Evolutionary conservation across 1,139 yeast genomes (phyloP).

Genomic region (Candida tunisiensis): DNA sequence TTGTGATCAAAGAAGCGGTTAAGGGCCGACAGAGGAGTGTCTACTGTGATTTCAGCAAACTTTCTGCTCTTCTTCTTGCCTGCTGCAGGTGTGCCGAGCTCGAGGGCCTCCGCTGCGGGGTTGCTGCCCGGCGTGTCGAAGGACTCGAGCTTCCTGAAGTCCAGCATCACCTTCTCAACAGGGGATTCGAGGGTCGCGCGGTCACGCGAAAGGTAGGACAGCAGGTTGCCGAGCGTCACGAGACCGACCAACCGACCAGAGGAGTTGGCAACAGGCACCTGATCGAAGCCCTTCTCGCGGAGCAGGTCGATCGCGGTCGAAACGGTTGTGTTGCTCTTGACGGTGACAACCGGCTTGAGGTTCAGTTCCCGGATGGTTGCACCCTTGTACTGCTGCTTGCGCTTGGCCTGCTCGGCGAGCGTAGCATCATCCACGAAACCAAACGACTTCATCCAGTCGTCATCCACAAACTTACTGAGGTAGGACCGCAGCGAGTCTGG

Average conservation of each 20-base stretch:
- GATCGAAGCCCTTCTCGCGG: conserved; percentile 71
- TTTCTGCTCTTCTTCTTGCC: conserved; percentile 46
- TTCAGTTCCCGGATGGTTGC: conserved; percentile 55
- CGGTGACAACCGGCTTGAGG: conserved; percentile 72
- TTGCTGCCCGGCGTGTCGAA: conserved; percentile 41
- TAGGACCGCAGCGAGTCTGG: conserved; percentile 84
- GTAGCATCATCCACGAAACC: conserved; percentile 43
- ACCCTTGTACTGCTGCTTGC: conserved; percentile 32
- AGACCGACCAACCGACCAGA: conserved; percentile 57
- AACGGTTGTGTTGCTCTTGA: conserved; percentile 43
- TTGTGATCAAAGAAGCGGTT: conserved; percentile 75
- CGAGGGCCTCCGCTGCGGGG: conserved; percentile 30
- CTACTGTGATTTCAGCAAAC: conserved; percentile 52
- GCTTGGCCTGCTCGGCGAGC: conserved; percentile 24
- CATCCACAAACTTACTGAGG: conserved; percentile 77
- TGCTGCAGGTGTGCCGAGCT: conserved; percentile 17
- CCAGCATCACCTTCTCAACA: conserved; percentile 48
- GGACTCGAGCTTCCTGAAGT: conserved; percentile 48
- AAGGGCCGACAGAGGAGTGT: conserved; percentile 51
- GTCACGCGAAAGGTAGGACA: conserved; percentile 51
- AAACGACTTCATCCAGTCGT: conserved; percentile 79
- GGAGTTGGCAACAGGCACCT: conserved; percentile 55
- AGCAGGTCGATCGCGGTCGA: conserved; percentile 53
- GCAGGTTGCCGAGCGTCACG: conserved; percentile 59
- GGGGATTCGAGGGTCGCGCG: conserved; percentile 42